Evolutionary conservation across 352 stramenopile genomes (phyloP).

Genomic region (Phytopythium delawarense): DNA sequence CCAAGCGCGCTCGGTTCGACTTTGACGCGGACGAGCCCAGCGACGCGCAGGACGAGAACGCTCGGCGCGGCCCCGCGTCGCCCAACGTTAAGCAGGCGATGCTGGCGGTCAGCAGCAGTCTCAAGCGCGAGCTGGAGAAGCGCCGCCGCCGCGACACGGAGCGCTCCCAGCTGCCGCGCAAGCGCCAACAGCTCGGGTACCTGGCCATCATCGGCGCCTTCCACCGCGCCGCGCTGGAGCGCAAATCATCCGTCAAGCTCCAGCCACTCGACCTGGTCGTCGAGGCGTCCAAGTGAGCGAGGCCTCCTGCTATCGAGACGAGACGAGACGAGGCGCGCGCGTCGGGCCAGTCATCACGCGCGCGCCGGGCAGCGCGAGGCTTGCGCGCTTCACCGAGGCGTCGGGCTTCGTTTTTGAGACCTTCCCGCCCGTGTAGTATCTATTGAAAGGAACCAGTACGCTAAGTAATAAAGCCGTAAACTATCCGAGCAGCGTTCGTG

Average conservation of each 20-base stretch:
- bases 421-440: constrained; percentile 7
- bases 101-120: constrained; percentile 63
- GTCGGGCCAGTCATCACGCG: not conserved
- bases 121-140: constrained; percentile 74
- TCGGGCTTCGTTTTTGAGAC: constrained; percentile 5
- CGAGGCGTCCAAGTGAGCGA: constrained; percentile 14
- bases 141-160: constrained; percentile 45
- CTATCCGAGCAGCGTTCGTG: not conserved
- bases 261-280: constrained; percentile 27
- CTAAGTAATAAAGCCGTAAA: constrained; percentile 9
- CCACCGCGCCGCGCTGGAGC: constrained; percentile 69
- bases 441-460: constrained; percentile 7
- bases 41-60: constrained; percentile 16
- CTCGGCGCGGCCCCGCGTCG: constrained; percentile 21
- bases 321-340: not conserved
- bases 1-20: constrained; percentile 43
- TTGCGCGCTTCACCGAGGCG: not conserved
- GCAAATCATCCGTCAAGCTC: constrained; percentile 35
- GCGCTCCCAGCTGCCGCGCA: constrained; percentile 36
- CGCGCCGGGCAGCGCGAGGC: not conserved
- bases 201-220: constrained; percentile 80
- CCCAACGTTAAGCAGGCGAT: constrained; percentile 30
- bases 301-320: too few species aligned
- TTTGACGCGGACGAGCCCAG: constrained; percentile 45
- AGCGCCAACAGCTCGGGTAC: constrained; percentile 71